A percentile compares a stretch with the other conserved stretches of the same genome.
Conservation (phyloP, 2,329 filamentous ascomycete genomes). For the Sordariomycetes sp. region DNA sequence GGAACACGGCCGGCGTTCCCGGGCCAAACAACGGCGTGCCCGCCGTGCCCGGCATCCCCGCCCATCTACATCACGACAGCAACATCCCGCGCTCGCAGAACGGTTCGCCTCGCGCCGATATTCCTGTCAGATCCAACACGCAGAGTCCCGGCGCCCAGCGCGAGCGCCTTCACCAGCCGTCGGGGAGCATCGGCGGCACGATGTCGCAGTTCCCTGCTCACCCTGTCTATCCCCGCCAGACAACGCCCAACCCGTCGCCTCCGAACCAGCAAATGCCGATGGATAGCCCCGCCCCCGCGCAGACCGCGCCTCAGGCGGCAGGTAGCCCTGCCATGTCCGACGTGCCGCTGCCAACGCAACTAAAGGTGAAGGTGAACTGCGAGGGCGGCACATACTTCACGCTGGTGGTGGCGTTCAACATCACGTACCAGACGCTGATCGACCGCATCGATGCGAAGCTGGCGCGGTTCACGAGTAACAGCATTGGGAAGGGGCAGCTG, state of each 20-base stretch:
- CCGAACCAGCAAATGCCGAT: slow-evolving; percentile 10
- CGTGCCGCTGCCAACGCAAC: slow-evolving; percentile 54
- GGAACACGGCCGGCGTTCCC: slow-evolving; percentile 28
- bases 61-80: slow-evolving; percentile 55
- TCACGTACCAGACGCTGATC: slow-evolving; percentile 84
- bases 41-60: slow-evolving; percentile 65
- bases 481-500: slow-evolving; percentile 71
- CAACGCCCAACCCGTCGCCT: slow-evolving; percentile 26
- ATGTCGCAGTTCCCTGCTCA: slow-evolving; percentile 47
- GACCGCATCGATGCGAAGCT: slow-evolving; percentile 96
- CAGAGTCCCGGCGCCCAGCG: slow-evolving; percentile 61
- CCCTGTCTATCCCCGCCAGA: slow-evolving; percentile 39
- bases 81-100: slow-evolving; percentile 69
- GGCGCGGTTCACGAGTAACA: slow-evolving; percentile 72
- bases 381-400: slow-evolving; percentile 81
- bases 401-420: slow-evolving; percentile 91
- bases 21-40: slow-evolving; percentile 49
- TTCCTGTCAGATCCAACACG: slow-evolving; percentile 58
- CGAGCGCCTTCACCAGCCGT: slow-evolving; percentile 41
- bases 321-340: slow-evolving; percentile 29
- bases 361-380: slow-evolving; percentile 93
- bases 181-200: slow-evolving; percentile 36
- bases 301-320: slow-evolving; percentile 25
- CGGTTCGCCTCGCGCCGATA: slow-evolving; percentile 62
- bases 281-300: slow-evolving; percentile 25